Evolutionary conservation across 2,329 filamentous ascomycete genomes (phyloP), one percentile per base, ranked within the genome.

Genomic region (Coniosporium tulheliwenetii): DNA sequence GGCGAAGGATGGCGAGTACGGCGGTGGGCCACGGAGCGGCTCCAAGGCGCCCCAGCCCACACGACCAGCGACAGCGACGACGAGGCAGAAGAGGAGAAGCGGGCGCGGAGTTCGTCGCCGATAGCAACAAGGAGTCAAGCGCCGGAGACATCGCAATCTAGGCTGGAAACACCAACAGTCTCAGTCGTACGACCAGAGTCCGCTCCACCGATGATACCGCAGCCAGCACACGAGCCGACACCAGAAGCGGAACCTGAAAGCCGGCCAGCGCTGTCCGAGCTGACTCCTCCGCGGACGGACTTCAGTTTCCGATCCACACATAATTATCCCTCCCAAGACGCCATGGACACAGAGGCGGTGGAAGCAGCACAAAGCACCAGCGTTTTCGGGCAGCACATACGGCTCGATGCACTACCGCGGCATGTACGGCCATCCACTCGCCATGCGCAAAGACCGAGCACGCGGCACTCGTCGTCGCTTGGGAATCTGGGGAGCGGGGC

Each of bases 241-340:
- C 38, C 43, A n/a, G 39, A 46, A 15, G 33, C 49, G 5, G 52
- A 56, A 30, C 41, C 15, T 7, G 35, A 36, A n/a, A 31, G 33
- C 10, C 26, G 16, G n/a, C 32, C 32, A 36, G 39, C 45, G 5
- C 42, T 45, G 14, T 7, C 50, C 15, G 52, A 55, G 10, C 46
- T 51, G 41, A 48, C 48, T 13, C 54, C 54, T 4, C 51, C 58
- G 31, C 55, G 58, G 42, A 48, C 49, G 32, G 52, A 62, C 14
- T 87, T 87, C 52, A 80, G 75, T 2, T 87, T 86, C 52, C 77
- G 79, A 43, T 77, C 81, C 0, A 56, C 70, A 1, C 69, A 81
- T 45, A 61, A 69, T 7, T 79, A 74, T 44, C 77, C 77, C 2
- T 48, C 54, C n/a, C 57, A 52, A 41, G 52, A 57, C 56, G 66